Evolutionary conservation across 2,329 filamentous ascomycete genomes (phyloP).

Genomic region (Paramyrothecium sp.): DNA sequence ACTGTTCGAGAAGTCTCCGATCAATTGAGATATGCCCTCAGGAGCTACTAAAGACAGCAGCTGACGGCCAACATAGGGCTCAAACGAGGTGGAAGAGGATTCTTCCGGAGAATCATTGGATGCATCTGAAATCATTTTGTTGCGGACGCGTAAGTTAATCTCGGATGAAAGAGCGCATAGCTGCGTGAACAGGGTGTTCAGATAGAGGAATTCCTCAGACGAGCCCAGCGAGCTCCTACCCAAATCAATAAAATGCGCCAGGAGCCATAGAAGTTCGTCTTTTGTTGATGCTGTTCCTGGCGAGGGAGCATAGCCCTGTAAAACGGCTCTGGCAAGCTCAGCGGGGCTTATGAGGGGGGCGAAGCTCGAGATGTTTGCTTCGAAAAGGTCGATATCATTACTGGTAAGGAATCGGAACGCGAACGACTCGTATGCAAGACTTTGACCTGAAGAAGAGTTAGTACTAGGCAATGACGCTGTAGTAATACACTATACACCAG

Average conservation of each 20-base stretch:
- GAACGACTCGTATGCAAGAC: conserved; percentile 31
- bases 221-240: conserved; percentile 36
- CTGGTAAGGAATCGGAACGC: conserved; percentile 36
- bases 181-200: conserved; percentile 53
- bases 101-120: conserved; percentile 13
- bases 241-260: conserved; percentile 66
- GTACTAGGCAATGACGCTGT: background rate
- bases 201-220: conserved; percentile 36
- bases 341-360: conserved; percentile 35
- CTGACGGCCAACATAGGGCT: conserved; percentile 62
- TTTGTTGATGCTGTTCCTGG: conserved; percentile 23
- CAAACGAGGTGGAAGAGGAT: conserved; percentile 28
- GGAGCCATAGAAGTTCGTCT: conserved; percentile 57
- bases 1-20: conserved; percentile 31
- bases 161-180: conserved; percentile 50
- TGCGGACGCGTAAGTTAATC: conserved; percentile 44
- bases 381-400: conserved; percentile 36
- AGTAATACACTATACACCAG: background rate
- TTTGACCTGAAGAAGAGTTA: background rate
- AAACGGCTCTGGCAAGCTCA: conserved; percentile 40
- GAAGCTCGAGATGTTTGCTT: conserved; percentile 35
- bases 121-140: conserved; percentile 9
- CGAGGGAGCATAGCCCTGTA: conserved; percentile 28
- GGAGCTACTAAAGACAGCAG: conserved; percentile 72
- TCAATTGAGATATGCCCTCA: conserved; percentile 60